Percentiles rank a stretch among this genome's conserved stretches.
These are phyloP conservation scores for Scutellaria barbata DNA, from an alignment of 257 asterid species.

Conservation along the genomic window DNA sequence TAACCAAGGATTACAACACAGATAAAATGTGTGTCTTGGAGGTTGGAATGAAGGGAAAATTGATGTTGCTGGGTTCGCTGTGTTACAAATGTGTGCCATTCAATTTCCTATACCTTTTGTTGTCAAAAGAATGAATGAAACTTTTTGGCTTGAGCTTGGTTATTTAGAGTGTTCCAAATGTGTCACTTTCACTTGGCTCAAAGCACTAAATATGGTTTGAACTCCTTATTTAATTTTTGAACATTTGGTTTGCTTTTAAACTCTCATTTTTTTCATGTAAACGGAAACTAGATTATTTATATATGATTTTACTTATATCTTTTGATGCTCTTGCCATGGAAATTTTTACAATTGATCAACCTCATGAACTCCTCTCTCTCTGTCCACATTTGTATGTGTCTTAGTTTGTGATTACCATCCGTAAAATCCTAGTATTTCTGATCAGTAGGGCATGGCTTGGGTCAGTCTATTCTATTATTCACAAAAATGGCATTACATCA, in stretches of 20 bases:
- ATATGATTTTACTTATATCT: background rate
- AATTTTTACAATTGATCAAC: background rate
- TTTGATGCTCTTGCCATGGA: background rate
- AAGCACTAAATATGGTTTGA: background rate
- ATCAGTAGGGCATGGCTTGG: background rate
- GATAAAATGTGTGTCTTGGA: background rate
- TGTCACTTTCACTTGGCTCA: background rate
- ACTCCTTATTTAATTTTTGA: background rate
- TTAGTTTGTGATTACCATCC: background rate
- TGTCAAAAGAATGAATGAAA: slow-evolving; percentile 9
- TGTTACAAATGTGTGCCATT: background rate
- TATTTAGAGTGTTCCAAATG: background rate
- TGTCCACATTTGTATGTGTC: background rate
- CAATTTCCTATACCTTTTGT: background rate
- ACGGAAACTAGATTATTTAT: background rate
- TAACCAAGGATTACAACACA: background rate
- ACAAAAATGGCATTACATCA: background rate
- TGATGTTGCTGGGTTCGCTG: background rate
- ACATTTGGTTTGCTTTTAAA: background rate
- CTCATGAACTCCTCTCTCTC: background rate
- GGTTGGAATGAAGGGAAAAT: slow-evolving; percentile 4
- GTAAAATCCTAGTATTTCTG: background rate
- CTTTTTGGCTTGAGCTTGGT: background rate
- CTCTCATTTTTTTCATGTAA: background rate
- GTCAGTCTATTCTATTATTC: background rate